phyloP scores from a whole-genome alignment of 257 asterid species.

The Schizonepeta tenuifolia region DNA sequence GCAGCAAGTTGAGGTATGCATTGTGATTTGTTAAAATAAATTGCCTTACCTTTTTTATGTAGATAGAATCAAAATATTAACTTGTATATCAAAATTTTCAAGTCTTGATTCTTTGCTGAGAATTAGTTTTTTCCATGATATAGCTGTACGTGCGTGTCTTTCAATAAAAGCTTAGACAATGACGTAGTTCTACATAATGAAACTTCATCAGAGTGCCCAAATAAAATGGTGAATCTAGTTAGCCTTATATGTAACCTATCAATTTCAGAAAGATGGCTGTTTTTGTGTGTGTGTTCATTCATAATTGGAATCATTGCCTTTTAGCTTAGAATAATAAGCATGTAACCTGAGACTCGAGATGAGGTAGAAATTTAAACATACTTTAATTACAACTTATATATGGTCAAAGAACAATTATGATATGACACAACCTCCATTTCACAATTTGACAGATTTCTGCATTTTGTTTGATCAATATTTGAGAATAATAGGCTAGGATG shows the following conservation, averaged over 20 bases:
- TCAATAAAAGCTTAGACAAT: background rate
- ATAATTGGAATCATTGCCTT: background rate
- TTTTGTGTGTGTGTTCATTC: background rate
- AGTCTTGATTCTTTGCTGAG: background rate
- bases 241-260: too few species aligned
- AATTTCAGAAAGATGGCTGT: too few species aligned
- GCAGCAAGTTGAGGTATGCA: constrained; percentile 91
- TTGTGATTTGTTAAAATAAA: background rate
- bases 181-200: background rate
- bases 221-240: background rate
- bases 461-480: background rate
- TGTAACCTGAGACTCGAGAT: background rate
- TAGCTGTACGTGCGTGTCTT: background rate
- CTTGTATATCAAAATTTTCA: background rate
- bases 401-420: background rate
- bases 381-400: background rate
- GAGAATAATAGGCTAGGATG: background rate
- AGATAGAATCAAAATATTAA: background rate
- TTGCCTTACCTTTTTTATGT: constrained; percentile 34
- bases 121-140: background rate
- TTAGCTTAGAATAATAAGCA: background rate
- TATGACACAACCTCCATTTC: background rate
- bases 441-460: background rate
- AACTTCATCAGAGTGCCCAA: background rate
- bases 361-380: constrained; percentile 4